These are phyloP conservation scores for Fusarium goolgardi DNA, from an alignment of 2,329 filamentous ascomycete species.

Conservation along the genomic window DNA sequence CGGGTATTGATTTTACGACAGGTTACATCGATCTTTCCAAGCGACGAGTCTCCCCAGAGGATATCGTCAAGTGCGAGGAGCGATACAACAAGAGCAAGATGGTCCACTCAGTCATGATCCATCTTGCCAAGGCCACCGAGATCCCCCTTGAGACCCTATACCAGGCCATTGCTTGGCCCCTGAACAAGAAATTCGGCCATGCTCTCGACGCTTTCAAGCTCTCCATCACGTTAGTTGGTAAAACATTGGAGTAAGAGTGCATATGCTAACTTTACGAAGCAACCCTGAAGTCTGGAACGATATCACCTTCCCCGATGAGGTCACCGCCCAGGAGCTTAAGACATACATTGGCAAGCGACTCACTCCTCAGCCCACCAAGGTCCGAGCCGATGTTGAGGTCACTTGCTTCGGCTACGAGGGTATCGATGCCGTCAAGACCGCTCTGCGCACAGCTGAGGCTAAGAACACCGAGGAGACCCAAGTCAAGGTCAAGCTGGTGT, in stretches of 20 bases:
- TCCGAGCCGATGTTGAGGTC: conserved; percentile 96
- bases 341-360: conserved; percentile 97
- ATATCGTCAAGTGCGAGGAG: conserved; percentile 98
- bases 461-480: conserved; percentile 92
- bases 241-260: background rate
- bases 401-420: conserved; percentile 96
- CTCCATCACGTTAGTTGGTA: conserved; percentile 83
- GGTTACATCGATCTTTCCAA: conserved; percentile 98
- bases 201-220: conserved; percentile 98
- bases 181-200: conserved; percentile 98
- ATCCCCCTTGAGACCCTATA: conserved; percentile 95
- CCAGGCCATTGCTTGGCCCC: conserved; percentile 93
- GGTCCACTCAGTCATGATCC: conserved; percentile 98
- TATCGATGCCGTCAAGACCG: conserved; percentile 96
- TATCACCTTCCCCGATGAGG: conserved; percentile 85
- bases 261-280: conserved; percentile 56
- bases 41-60: conserved; percentile 95
- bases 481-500: conserved; percentile 99
- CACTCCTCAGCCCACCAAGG: conserved; percentile 98
- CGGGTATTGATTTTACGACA: conserved; percentile 43
- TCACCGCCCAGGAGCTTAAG: conserved; percentile 89
- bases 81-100: conserved; percentile 99
- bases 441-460: conserved; percentile 89
- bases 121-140: conserved; percentile 96
- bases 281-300: conserved; percentile 98